Evolutionary conservation across 2,329 filamentous ascomycete genomes (phyloP).

Genomic region (Rugonectria rugulosa): DNA sequence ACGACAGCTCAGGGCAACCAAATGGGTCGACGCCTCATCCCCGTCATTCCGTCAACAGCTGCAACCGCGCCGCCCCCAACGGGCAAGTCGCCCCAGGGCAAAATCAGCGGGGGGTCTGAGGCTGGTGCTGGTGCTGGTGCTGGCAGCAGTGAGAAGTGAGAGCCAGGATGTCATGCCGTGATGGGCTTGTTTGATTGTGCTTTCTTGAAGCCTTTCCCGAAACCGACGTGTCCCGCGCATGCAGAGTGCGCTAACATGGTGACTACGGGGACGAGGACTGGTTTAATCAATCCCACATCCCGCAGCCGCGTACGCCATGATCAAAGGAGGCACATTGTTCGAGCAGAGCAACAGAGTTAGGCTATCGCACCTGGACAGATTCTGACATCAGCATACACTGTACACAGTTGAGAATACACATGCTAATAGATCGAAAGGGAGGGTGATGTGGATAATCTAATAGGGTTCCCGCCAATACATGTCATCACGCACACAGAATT

Average conservation of each 20-base stretch:
- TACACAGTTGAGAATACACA: too few relatives aligned
- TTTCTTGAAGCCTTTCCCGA: not conserved
- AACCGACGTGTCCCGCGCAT: conserved; percentile 15
- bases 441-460: not conserved
- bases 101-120: conserved; percentile 23
- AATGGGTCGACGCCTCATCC: conserved; percentile 12
- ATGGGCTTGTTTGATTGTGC: conserved; percentile 2
- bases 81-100: conserved; percentile 14
- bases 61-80: conserved; percentile 1
- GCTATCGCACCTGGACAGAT: too few relatives aligned
- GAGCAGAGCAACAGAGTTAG: not conserved
- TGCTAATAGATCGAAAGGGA: not conserved
- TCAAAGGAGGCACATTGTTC: not conserved
- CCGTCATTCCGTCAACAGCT: not conserved
- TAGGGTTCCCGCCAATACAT: not conserved
- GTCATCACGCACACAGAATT: not conserved
- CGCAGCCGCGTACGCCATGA: not conserved
- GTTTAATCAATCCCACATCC: not conserved
- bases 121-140: not conserved
- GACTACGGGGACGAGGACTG: not conserved
- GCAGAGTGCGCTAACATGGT: not conserved
- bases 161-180: conserved; percentile 14
- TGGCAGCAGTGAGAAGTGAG: too few relatives aligned
- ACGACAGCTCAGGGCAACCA: conserved; percentile 35
- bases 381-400: not conserved